Evolutionary conservation across 345 rosid genomes (phyloP).

Genomic region (Mercurialis annua): DNA sequence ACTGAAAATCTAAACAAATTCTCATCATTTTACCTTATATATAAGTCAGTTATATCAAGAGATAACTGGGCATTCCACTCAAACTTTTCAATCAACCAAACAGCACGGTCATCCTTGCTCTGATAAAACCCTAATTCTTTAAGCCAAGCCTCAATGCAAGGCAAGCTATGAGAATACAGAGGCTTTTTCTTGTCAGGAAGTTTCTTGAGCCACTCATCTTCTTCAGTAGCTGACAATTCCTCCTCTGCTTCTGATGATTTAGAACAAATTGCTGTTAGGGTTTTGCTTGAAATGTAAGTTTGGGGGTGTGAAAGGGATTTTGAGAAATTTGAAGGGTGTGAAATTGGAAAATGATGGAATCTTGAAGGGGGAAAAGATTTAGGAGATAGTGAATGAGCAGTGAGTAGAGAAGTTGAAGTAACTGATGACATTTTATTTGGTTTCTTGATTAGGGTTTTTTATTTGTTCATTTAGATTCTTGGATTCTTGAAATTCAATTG

Average conservation of each 20-base stretch:
- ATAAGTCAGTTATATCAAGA: constrained; percentile 84
- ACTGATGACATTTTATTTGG: constrained; percentile 41
- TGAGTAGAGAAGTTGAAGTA: constrained; percentile 29
- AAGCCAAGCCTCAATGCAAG: constrained; percentile 90
- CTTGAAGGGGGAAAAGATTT: constrained; percentile 17
- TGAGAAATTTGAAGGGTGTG: constrained; percentile 17
- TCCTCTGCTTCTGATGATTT: constrained; percentile 66
- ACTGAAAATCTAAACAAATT: background rate
- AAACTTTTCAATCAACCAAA: constrained; percentile 71
- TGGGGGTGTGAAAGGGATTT: constrained; percentile 16
- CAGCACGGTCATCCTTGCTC: constrained; percentile 69
- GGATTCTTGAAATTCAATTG: background rate
- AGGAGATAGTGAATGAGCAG: constrained; percentile 12
- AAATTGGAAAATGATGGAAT: constrained; percentile 18
- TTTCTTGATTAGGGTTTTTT: background rate
- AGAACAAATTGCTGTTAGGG: constrained; percentile 29
- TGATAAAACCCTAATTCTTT: constrained; percentile 66
- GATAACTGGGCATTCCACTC: constrained; percentile 90
- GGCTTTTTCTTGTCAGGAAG: constrained; percentile 83
- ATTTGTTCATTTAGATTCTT: background rate
- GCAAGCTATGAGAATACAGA: constrained; percentile 84
- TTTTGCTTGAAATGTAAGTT: constrained; percentile 21
- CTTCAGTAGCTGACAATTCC: constrained; percentile 42
- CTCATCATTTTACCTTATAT: constrained; percentile 48
- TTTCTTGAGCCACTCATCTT: constrained; percentile 76